Evolutionary conservation across 2,329 filamentous ascomycete species (phyloP), one percentile per base, ranked within the genome.

Genomic region (Lomentospora prolificans): DNA sequence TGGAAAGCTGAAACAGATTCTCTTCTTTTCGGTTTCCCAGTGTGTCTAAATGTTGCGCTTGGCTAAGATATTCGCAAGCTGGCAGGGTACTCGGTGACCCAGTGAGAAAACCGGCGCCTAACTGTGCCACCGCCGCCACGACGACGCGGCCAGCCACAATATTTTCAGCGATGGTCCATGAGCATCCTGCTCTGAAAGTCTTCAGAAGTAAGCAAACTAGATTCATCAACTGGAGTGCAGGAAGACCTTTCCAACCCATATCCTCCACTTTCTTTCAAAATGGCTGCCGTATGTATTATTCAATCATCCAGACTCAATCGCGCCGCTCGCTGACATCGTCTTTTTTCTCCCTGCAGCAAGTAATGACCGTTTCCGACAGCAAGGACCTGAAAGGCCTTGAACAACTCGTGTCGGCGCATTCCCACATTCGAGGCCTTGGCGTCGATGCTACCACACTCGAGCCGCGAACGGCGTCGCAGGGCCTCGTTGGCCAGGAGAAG

Each of bases 391-490:
- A 91, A 64, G 91, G 91, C 61, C 85, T 99, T 67, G 53, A 55
- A 19, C 97, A 96, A 73, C 87, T 99, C 73, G 95, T 99, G 71
- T 94, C 94, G 59, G 92, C 94, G 58, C 94, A 99, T 76, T 99
- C 94, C 57, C 94, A 99, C 72, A 96, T 99, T 67, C 88, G 91
- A 66, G 94, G 94, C 51, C 83, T 99, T 30, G 94, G 94, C 61
- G 90, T 99, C 64, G 91, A 97, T 76, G 76, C 84, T 58, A 90
- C 95, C 67, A 94, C 90, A 5, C 79, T 99, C 61, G 91, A 96
- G 66, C 91, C 94, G 19, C 85, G 92, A 58, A 72, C 81, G 27
- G 80, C 87, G 51, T 95, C 92, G 12, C 94, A 99, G 70, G 94
- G 94, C 33, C 82, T 99, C 4, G 92, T 99, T 7, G 94, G 94